Evolutionary conservation across 2,329 filamentous ascomycete species (phyloP).

Genomic region (Ampelomyces quisqualis): DNA sequence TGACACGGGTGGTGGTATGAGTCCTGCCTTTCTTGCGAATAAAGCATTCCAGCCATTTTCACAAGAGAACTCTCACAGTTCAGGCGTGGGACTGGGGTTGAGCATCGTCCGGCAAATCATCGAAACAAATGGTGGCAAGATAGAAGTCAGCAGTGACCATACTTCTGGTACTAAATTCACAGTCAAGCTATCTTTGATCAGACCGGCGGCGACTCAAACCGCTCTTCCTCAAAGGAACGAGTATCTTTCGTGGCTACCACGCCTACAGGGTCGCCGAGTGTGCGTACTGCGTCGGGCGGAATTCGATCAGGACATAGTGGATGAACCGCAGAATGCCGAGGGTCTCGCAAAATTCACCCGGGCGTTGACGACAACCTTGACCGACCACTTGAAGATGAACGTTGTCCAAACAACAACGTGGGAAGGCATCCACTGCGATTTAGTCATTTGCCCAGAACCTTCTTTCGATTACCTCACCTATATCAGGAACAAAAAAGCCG

Average conservation of each 20-base stretch:
- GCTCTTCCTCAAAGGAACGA: conserved; percentile 9
- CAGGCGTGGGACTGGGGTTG: conserved; percentile 32
- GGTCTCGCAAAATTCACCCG: conserved; percentile 24
- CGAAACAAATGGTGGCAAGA: conserved; percentile 31
- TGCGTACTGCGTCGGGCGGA: conserved; percentile 28
- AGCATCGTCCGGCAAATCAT: conserved; percentile 36
- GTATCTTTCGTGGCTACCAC: conserved; percentile 19
- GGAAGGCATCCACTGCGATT: conserved; percentile 24
- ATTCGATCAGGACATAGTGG: conserved; percentile 1
- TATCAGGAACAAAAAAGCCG: conserved; percentile 18
- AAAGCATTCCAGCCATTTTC: conserved; percentile 40
- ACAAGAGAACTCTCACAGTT: conserved; percentile 34
- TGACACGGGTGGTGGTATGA: conserved; percentile 41
- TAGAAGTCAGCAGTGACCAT: conserved; percentile 29
- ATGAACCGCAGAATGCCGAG: conserved; percentile 5
- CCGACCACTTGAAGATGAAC: conserved; percentile 28
- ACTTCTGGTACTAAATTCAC: conserved; percentile 19
- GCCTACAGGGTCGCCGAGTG: conserved; percentile 23
- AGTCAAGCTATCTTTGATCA: conserved; percentile 21
- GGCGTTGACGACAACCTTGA: conserved; percentile 22
- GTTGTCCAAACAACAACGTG: conserved; percentile 29
- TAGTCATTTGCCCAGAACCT: conserved; percentile 39
- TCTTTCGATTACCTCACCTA: conserved; percentile 34
- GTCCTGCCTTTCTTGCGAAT: conserved; percentile 33
- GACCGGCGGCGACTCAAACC: conserved; percentile 3